A percentile compares a stretch with the other conserved stretches of the same genome.
Conservation (phyloP, 495 filamentous ascomycete genomes). For the Aspergillus nidulans region DNA sequence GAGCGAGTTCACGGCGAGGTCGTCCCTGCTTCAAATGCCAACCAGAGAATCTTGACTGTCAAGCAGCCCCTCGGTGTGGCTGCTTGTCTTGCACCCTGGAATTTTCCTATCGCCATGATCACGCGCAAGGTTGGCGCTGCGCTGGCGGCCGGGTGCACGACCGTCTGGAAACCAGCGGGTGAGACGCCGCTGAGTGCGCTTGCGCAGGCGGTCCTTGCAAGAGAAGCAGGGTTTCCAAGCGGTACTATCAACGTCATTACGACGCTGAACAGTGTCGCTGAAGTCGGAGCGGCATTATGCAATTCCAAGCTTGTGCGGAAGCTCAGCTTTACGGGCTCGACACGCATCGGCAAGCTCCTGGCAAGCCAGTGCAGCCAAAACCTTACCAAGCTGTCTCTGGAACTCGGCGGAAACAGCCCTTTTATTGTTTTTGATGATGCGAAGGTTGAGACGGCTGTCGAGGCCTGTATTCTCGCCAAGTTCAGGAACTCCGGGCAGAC, state of each 20-base stretch:
- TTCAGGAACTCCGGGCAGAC: slow-evolving; percentile 56
- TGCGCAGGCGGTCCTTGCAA: slow-evolving; percentile 52
- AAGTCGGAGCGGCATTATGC: slow-evolving; percentile 54
- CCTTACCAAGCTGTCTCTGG: slow-evolving; percentile 60
- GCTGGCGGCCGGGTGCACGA: slow-evolving; percentile 59
- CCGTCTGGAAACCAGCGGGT: slow-evolving; percentile 38
- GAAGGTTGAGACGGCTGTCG: slow-evolving; percentile 50
- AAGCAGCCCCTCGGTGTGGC: slow-evolving; percentile 39
- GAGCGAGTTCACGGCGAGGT: slow-evolving; percentile 43
- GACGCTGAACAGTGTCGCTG: slow-evolving; percentile 51
- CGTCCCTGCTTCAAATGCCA: slow-evolving; percentile 26
- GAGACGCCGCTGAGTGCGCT: slow-evolving; percentile 55
- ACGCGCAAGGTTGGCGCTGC: slow-evolving; percentile 58
- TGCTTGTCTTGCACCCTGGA: slow-evolving; percentile 38
- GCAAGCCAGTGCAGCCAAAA: slow-evolving; percentile 44
- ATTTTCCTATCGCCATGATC: slow-evolving; percentile 52
- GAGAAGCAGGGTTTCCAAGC: slow-evolving; percentile 54
- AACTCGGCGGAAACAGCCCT: slow-evolving; percentile 63
- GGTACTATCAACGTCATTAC: slow-evolving; percentile 59
- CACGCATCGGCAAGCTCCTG: slow-evolving; percentile 46
- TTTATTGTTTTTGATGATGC: slow-evolving; percentile 66
- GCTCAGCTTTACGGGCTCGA: slow-evolving; percentile 62
- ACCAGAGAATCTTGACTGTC: slow-evolving; percentile 38
- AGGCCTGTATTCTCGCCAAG: slow-evolving; percentile 45
- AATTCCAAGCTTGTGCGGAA: slow-evolving; percentile 53